Conservation (phyloP, 305 asterid species). For the Petunia hybrid region DNA sequence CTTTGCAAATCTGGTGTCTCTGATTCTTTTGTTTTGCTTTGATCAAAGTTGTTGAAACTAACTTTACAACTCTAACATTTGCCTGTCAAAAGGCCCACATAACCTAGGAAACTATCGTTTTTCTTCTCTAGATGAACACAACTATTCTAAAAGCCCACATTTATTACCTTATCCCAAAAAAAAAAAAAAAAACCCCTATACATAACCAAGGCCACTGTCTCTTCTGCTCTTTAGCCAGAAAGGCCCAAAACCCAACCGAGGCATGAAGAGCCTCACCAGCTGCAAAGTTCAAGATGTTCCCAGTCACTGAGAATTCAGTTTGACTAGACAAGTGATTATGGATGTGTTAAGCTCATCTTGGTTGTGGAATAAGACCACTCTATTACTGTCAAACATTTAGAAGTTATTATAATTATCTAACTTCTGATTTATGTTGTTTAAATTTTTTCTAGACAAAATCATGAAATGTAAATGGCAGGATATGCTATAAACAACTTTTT, state of each 20-base stretch:
- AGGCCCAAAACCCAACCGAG: background rate
- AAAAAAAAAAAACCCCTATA: no score
- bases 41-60: background rate
- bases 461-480: conserved; percentile 2
- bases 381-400: background rate
- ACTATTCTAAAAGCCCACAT: no score
- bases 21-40: background rate
- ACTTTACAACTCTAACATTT: background rate
- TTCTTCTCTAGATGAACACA: background rate
- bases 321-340: conserved; percentile 8
- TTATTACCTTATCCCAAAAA: no score
- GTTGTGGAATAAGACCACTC: background rate
- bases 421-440: background rate
- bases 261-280: conserved; percentile 7
- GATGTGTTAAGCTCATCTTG: conserved; percentile 11
- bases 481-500: conserved; percentile 17
- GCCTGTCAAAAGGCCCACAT: background rate
- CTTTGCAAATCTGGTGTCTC: background rate
- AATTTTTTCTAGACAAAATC: background rate
- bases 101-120: background rate
- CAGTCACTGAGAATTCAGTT: background rate
- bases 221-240: background rate
- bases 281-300: conserved; percentile 14
- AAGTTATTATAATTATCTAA: background rate
- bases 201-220: background rate